phyloP scores from a whole-genome alignment of 2,329 filamentous ascomycete genomes.

The Aspergillus uvarum region DNA sequence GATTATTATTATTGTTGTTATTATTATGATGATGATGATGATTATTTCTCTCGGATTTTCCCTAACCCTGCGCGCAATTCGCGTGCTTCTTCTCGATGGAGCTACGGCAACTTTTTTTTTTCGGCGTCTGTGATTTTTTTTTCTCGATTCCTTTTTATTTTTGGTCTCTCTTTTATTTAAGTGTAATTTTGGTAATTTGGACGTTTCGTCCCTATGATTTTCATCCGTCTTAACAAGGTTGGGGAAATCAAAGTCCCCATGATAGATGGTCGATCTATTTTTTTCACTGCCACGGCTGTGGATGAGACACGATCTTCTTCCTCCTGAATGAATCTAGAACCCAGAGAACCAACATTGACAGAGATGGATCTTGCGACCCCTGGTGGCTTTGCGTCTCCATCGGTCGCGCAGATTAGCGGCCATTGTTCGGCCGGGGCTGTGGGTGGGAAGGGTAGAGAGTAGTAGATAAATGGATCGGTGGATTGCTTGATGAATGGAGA shows the following conservation, averaged over 20 bases:
- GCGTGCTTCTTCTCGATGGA: neutral
- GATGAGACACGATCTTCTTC: neutral
- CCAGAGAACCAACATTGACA: neutral
- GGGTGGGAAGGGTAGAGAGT: neutral
- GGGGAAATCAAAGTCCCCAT: neutral
- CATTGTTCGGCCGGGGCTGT: neutral
- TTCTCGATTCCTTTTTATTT: neutral
- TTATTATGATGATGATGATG: neutral
- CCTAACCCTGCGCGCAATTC: neutral
- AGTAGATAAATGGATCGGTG: no score
- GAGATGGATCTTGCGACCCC: neutral
- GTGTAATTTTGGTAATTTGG: no score
- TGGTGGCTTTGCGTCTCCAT: neutral
- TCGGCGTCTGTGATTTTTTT: constrained; percentile 1
- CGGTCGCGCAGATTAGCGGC: constrained; percentile 2
- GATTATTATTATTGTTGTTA: neutral
- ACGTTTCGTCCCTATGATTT: no score
- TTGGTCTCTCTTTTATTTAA: neutral
- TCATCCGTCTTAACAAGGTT: neutral
- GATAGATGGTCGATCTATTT: neutral
- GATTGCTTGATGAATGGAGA: neutral
- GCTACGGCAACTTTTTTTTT: constrained; percentile 1
- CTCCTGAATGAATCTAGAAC: neutral
- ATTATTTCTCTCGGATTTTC: neutral
- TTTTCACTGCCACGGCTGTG: constrained; percentile 6